phyloP scores from a whole-genome alignment of 192 early-diverging fungal genomes.

The Coemansia sp. region DNA sequence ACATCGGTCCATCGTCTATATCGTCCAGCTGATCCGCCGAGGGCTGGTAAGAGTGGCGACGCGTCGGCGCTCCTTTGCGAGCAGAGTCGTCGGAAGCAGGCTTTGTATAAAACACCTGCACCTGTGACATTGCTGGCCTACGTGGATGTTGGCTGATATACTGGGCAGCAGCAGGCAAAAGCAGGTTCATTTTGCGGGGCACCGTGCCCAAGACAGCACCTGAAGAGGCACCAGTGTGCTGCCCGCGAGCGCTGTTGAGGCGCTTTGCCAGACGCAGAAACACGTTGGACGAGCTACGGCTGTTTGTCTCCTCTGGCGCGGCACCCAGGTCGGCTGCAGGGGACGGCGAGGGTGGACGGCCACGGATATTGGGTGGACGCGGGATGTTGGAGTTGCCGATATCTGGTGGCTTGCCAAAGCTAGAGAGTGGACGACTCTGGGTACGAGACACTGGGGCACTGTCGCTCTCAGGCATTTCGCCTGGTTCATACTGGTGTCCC shows the following conservation, averaged over 20 bases:
- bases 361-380: conserved; percentile 33
- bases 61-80: conserved; percentile 23
- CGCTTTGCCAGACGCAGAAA: conserved; percentile 42
- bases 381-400: conserved; percentile 40
- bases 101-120: conserved; percentile 38
- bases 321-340: conserved; percentile 13
- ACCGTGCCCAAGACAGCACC: conserved; percentile 27
- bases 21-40: conserved; percentile 5
- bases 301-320: conserved; percentile 1
- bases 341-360: conserved; percentile 50
- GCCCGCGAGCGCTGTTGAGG: conserved; percentile 30
- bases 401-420: conserved; percentile 32
- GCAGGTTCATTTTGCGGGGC: conserved; percentile 46
- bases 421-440: conserved; percentile 21
- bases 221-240: not conserved
- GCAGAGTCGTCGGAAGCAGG: conserved; percentile 10
- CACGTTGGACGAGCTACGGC: conserved; percentile 23
- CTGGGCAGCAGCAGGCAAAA: conserved; percentile 43
- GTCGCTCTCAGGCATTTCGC: conserved; percentile 1
- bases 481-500: too few species aligned
- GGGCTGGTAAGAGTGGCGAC: conserved; percentile 46
- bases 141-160: conserved; percentile 47
- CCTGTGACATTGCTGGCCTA: conserved; percentile 25
- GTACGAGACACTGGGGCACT: not conserved
- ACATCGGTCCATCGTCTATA: not conserved